Base-by-base conservation (phyloP, 352 stramenopile species). In the Pythium chondricola region DNA sequence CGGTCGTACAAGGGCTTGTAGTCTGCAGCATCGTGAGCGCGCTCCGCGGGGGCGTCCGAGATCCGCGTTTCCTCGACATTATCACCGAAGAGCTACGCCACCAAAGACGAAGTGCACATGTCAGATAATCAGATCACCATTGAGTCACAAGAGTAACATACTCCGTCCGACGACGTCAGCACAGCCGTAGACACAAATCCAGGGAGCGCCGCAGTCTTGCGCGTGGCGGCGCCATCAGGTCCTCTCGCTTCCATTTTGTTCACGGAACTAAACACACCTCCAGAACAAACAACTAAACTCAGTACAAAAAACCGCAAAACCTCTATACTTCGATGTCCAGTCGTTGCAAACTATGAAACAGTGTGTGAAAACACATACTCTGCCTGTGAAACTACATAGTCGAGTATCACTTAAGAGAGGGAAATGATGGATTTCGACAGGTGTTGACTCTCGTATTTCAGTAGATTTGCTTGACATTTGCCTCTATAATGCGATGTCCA, bases 171-270 rank as follows among this genome's bases (percentile, higher is more conserved):
- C 6, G 80, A 92, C n/a, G 81, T 92, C 48, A 92, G 58, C 36
- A 94, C 67, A 3, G 80, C 59, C 10, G 83, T 94, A 17, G 83
- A 94, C 50, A 94, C 78, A 41, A 94, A 94, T 40, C 80, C 80
- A 2, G 43, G 57, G 26, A 45, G 54, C 35, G 43, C 53, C 50
- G 35, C 44, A 8, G 52, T 52, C 60, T 31, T 40, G 48, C 35
- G 45, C 43, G 37, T 31, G 3, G 48, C 38, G 43, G 40, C 52
- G 39, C 46, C 53, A 27, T 59, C 58, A 48, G 48, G 37, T 27
- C 46, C 36, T 38, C 56, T 48, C 22, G 51, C 56, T 29, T 74
- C 56, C 61, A 71, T 69, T 43, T 58, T 45, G n/a, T n/a, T n/a
- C n/a, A n/a, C n/a, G n/a, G n/a, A n/a, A n/a, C n/a, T n/a, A n/a